Conservation (phyloP, 2,329 filamentous ascomycete species). For the Talaromyces atroroseus region DNA sequence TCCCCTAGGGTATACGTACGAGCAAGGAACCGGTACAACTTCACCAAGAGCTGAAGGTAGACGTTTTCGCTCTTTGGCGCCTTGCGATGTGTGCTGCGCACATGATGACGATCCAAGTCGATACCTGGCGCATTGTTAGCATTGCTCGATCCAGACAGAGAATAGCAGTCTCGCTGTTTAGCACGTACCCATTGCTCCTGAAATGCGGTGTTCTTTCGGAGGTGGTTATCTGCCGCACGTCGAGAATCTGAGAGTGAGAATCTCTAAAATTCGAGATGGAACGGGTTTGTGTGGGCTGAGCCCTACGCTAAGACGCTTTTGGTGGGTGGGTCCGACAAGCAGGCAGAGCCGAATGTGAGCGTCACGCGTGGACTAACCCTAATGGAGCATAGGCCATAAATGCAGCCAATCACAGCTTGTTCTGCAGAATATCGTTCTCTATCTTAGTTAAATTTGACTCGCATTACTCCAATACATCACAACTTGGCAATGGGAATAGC, state of each 20-base stretch:
- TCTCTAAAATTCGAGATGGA: slow-evolving; percentile 35
- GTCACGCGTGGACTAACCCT: not conserved
- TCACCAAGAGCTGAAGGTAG: slow-evolving; percentile 94
- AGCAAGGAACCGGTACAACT: slow-evolving; percentile 95
- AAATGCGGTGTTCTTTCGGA: slow-evolving; percentile 32
- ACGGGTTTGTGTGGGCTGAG: slow-evolving; percentile 40
- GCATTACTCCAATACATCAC: too few species aligned
- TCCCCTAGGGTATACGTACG: slow-evolving; percentile 51
- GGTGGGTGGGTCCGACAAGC: slow-evolving; percentile 10
- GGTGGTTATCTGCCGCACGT: slow-evolving; percentile 39
- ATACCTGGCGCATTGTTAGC: slow-evolving; percentile 37
- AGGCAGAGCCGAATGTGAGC: slow-evolving; percentile 4
- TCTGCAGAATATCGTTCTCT: not conserved
- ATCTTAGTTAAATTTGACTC: too few species aligned
- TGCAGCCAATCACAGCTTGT: not conserved
- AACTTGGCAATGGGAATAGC: not conserved
- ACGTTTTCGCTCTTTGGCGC: slow-evolving; percentile 98
- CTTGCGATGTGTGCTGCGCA: slow-evolving; percentile 71
- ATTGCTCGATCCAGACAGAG: not conserved
- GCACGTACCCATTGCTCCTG: slow-evolving; percentile 41
- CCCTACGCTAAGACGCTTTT: slow-evolving; percentile 36
- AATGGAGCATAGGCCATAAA: not conserved
- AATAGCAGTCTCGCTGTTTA: not conserved
- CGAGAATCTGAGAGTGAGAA: slow-evolving; percentile 33
- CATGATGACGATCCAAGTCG: slow-evolving; percentile 58